A percentile compares a stretch with the other conserved stretches of the same genome.
phyloP scores from a whole-genome alignment of 2,329 filamentous ascomycete genomes.

The Colletotrichum gloeosporioides region DNA sequence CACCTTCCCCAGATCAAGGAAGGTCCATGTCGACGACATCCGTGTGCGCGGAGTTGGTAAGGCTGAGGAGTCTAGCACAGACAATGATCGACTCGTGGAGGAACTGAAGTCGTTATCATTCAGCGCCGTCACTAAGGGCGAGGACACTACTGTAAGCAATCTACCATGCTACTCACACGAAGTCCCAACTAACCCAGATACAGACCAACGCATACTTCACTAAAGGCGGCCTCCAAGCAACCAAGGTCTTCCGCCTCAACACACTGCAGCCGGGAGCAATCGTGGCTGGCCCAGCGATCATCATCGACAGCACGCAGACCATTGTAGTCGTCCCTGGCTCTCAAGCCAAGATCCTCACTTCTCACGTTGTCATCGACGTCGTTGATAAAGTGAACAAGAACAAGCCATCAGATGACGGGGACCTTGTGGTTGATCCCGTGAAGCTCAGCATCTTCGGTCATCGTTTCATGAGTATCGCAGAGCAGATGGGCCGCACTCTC shows the following conservation, averaged over 20 bases:
- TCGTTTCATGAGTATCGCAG: slow-evolving; percentile 83
- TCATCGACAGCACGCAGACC: slow-evolving; percentile 73
- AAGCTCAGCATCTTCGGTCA: slow-evolving; percentile 79
- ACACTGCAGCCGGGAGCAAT: slow-evolving; percentile 65
- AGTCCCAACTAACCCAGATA: neutral
- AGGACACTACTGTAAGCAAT: neutral
- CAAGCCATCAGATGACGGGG: slow-evolving; percentile 26
- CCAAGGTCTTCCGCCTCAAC: slow-evolving; percentile 71
- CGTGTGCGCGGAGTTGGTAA: slow-evolving; percentile 42
- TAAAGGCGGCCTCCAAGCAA: slow-evolving; percentile 43
- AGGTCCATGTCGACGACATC: slow-evolving; percentile 47
- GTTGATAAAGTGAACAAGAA: neutral
- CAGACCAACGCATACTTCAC: slow-evolving; percentile 20
- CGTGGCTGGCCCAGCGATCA: slow-evolving; percentile 68
- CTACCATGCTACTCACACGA: too few relatives aligned
- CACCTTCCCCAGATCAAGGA: slow-evolving; percentile 39
- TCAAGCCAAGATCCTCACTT: slow-evolving; percentile 46
- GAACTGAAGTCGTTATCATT: neutral
- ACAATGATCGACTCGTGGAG: neutral
- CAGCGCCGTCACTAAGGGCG: neutral
- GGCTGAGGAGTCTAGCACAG: neutral
- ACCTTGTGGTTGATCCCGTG: slow-evolving; percentile 63
- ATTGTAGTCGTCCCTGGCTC: slow-evolving; percentile 73
- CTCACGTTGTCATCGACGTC: slow-evolving; percentile 47
- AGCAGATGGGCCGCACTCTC: slow-evolving; percentile 80